Base-by-base conservation (phyloP, 306 rosid genomes). In the Vigna angularis region DNA sequence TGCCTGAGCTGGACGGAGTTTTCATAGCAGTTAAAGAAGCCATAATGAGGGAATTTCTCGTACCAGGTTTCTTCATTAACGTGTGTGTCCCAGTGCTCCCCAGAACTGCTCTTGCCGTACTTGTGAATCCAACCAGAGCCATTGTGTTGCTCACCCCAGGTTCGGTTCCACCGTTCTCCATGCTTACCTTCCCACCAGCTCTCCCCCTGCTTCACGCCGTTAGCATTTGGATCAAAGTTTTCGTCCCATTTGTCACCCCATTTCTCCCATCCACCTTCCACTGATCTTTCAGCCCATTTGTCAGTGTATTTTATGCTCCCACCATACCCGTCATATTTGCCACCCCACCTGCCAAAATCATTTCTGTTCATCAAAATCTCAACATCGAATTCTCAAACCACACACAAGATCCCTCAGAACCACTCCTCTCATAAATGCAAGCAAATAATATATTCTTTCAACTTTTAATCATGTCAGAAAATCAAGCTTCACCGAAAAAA, bases 241-340 rank as follows among this genome's bases (percentile, higher is more conserved):
- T 96, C 99, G 70, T 96, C 99, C 99, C 99, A 96, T 84, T 96
- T 96, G 91, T 96, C 98, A 32, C 99, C 99, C 99, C 99, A 96
- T 83, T 93, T 96, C 32, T 89, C 83, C 99, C 98, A 93, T 36
- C 93, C 92, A 69, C 87, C 99, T 0, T 87, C 89, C 78, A 83
- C 86, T 1, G 74, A 73, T 18, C 97, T 90, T 76, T 96, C 99
- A 0, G 99, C 98, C 99, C 99, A 96, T 86, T 96, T 93, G 74
- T 96, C 99, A 0, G 98, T 91, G 93, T 96, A 96, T 76, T 96
- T 96, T 16, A 64, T 66, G 90, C 99, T 91, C 73, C 96, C 93
- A 20, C 99, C 99, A 14, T 81, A 79, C 56, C 99, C 99, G 18
- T 96, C 98, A 63, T 91, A 96, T 38, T 70, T 90, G 72, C 91